phyloP scores from a whole-genome alignment of 768 basidiomycete genomes.

The Clitopilus hobsonii region DNA sequence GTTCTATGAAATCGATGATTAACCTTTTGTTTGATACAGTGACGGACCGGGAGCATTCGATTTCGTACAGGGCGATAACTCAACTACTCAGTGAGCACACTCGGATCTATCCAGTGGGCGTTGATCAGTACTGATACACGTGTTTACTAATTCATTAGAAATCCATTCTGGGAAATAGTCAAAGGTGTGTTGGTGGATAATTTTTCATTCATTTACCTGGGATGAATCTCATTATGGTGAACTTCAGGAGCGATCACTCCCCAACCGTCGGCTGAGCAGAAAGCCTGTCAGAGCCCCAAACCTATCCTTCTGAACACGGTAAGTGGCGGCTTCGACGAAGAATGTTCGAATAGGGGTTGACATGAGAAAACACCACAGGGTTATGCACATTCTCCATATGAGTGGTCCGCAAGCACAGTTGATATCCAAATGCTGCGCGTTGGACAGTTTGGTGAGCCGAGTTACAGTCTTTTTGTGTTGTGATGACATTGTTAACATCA shows the following conservation, averaged over 20 bases:
- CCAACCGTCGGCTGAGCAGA: conserved; percentile 52
- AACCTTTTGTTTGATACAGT: conserved; percentile 22
- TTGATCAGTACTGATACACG: too few relatives aligned
- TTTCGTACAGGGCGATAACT: conserved; percentile 72
- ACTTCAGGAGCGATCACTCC: conserved; percentile 57
- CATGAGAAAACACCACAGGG: conserved; percentile 36
- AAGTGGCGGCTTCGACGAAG: conserved; percentile 17
- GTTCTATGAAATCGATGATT: conserved; percentile 1
- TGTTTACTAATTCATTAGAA: conserved; percentile 38
- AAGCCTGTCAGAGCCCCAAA: conserved; percentile 71
- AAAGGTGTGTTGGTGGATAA: conserved; percentile 54
- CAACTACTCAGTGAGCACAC: conserved; percentile 44
- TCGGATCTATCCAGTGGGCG: too few relatives aligned
- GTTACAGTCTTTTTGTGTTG: conserved; percentile 5
- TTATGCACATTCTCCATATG: conserved; percentile 60
- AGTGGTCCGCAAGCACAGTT: conserved; percentile 71
- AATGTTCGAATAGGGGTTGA: conserved; percentile 4
- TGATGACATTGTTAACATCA: too few relatives aligned
- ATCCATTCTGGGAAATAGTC: conserved; percentile 79
- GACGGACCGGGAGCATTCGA: conserved; percentile 80
- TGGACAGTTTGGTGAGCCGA: conserved; percentile 54
- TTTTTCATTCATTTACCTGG: too few relatives aligned
- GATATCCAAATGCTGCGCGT: conserved; percentile 75
- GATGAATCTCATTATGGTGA: too few relatives aligned
- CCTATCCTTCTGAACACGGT: conserved; percentile 76